A percentile compares a stretch with the other conserved stretches of the same genome.
Conservation (phyloP, 75 land plant genomes). For the Pinus taeda region DNA sequence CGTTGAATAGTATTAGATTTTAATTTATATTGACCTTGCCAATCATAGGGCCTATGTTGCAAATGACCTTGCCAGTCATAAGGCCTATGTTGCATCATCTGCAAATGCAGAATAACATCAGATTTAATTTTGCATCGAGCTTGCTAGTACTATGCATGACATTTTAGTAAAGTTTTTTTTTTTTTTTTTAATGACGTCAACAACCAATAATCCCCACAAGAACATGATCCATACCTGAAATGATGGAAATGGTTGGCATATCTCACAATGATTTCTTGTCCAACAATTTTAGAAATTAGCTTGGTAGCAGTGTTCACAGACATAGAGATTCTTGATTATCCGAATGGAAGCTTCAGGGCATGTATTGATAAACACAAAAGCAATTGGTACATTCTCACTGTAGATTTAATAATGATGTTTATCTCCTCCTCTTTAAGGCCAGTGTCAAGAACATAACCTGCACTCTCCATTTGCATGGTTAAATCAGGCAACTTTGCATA, state of each 20-base stretch:
- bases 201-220: slow-evolving; percentile 23
- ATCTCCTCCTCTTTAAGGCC: background rate
- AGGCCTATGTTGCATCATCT: too few relatives aligned
- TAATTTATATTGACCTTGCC: too few relatives aligned
- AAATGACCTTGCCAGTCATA: too few relatives aligned
- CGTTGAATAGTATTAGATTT: too few relatives aligned
- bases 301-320: slow-evolving; percentile 26
- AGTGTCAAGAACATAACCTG: slow-evolving; percentile 2
- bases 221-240: slow-evolving; percentile 31
- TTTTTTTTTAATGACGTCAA: background rate
- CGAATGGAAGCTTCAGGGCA: slow-evolving; percentile 14
- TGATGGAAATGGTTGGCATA: slow-evolving; percentile 19
- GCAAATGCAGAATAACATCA: too few relatives aligned
- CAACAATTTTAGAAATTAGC: slow-evolving; percentile 15
- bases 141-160: too few relatives aligned
- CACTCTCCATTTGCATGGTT: background rate
- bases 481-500: background rate
- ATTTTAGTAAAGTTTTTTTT: too few relatives aligned
- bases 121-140: too few relatives aligned
- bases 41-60: too few relatives aligned
- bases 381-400: slow-evolving; percentile 1
- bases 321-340: slow-evolving; percentile 21
- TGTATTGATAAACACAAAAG: slow-evolving; percentile 14
- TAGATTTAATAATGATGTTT: background rate
- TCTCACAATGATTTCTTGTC: slow-evolving; percentile 19